Percentiles rank a stretch among this genome's conserved stretches.
phyloP scores from a whole-genome alignment of 1,284 basidiomycete genomes.

The Ganoderma boninense region DNA sequence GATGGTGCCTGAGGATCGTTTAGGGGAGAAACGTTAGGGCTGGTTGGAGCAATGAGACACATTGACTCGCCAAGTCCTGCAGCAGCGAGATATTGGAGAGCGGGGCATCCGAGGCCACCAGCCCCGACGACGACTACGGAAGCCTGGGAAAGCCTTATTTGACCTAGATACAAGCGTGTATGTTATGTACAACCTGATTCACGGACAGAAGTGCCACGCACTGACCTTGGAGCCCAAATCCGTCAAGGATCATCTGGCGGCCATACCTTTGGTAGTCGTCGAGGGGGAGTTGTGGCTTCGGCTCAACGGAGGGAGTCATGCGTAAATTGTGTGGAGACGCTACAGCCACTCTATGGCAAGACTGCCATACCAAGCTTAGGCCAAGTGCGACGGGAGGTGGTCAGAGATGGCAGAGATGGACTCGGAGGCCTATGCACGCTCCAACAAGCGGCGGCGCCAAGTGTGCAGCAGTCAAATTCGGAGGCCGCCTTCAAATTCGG shows the following conservation, averaged over 20 bases:
- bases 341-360: not conserved
- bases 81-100: conserved; percentile 91
- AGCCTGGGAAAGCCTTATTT: conserved; percentile 80
- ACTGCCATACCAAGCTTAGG: not conserved
- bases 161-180: conserved; percentile 61
- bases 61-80: conserved; percentile 83
- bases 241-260: conserved; percentile 95
- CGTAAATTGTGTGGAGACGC: not conserved
- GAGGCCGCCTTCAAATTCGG: not conserved
- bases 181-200: not conserved
- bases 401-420: not conserved
- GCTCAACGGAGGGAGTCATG: conserved; percentile 18
- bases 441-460: too few relatives aligned
- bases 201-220: not conserved
- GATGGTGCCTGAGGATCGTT: conserved; percentile 65
- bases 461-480: not conserved
- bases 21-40: not conserved
- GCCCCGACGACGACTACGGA: conserved; percentile 92
- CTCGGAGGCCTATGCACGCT: too few relatives aligned
- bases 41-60: not conserved
- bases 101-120: conserved; percentile 96
- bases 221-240: conserved; percentile 79
- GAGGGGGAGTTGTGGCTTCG: conserved; percentile 46
- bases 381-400: not conserved
- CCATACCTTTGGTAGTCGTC: conserved; percentile 93